Conservation (phyloP, 2,329 filamentous ascomycete genomes). For the Coniochaeta hoffmannii region DNA sequence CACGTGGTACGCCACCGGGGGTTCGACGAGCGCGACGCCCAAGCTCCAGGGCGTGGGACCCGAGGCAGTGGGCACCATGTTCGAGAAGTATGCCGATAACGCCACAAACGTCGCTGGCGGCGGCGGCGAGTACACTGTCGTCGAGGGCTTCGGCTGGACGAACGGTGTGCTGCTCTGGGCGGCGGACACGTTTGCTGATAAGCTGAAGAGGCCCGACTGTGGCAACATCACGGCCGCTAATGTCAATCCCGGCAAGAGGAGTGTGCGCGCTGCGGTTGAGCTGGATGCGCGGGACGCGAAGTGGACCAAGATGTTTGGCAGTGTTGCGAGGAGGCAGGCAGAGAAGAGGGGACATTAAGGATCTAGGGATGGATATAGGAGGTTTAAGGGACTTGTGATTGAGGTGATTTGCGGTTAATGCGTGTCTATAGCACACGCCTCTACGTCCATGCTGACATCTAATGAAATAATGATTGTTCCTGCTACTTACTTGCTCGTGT, state of each 20-base stretch:
- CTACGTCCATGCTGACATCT: not conserved
- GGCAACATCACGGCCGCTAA: conserved; percentile 38
- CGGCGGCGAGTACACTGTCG: conserved; percentile 62
- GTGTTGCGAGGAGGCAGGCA: not conserved
- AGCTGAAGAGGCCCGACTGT: conserved; percentile 48
- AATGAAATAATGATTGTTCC: not conserved
- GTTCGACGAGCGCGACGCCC: conserved; percentile 45
- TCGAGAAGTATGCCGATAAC: conserved; percentile 61
- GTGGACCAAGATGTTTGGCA: conserved; percentile 40
- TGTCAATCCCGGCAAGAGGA: conserved; percentile 22
- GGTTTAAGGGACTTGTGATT: not conserved
- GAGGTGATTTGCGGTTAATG: not conserved
- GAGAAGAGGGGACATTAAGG: not conserved
- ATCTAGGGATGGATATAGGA: too few relatives aligned
- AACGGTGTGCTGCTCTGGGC: conserved; percentile 63
- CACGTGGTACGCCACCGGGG: conserved; percentile 62
- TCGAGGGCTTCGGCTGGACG: conserved; percentile 65
- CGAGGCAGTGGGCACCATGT: conserved; percentile 51
- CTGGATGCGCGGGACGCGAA: conserved; percentile 35
- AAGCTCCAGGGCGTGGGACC: conserved; percentile 38
- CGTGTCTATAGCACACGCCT: not conserved
- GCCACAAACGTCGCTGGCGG: conserved; percentile 53
- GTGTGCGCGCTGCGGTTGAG: conserved; percentile 34
- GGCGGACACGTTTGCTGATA: conserved; percentile 52
- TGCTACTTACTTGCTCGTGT: not conserved